Evolutionary conservation across 106 monocot species (phyloP).

Genomic region (Allium cepa): DNA sequence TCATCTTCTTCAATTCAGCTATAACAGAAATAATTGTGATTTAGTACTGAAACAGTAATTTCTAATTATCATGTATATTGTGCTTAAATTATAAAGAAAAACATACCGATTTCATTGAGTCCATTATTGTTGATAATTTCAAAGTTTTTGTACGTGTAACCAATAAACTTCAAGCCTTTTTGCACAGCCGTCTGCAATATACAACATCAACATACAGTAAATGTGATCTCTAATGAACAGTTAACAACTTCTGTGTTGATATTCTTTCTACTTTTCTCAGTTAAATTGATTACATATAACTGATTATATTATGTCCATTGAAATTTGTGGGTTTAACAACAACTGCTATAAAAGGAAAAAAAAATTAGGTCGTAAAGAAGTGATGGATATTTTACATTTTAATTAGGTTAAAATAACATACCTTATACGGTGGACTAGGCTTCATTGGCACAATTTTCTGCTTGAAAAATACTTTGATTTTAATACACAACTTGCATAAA

Average conservation of each 20-base stretch:
- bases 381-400: background rate
- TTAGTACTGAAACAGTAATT: background rate
- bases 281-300: background rate
- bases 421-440: background rate
- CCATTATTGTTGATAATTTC: constrained; percentile 7
- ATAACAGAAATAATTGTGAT: background rate
- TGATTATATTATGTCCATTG: background rate
- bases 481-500: background rate
- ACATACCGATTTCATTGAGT: background rate
- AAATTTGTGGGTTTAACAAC: background rate
- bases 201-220: background rate
- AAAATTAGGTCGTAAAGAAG: background rate
- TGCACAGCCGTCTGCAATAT: background rate
- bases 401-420: background rate
- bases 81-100: background rate
- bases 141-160: background rate
- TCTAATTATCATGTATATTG: background rate
- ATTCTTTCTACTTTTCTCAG: background rate
- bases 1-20: background rate
- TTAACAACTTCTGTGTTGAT: background rate
- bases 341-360: background rate
- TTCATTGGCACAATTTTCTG: background rate
- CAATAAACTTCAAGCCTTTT: background rate
- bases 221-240: background rate
- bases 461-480: background rate